Base-by-base conservation (phyloP, 148 eudicot genomes). In the Agrostemma githago region DNA sequence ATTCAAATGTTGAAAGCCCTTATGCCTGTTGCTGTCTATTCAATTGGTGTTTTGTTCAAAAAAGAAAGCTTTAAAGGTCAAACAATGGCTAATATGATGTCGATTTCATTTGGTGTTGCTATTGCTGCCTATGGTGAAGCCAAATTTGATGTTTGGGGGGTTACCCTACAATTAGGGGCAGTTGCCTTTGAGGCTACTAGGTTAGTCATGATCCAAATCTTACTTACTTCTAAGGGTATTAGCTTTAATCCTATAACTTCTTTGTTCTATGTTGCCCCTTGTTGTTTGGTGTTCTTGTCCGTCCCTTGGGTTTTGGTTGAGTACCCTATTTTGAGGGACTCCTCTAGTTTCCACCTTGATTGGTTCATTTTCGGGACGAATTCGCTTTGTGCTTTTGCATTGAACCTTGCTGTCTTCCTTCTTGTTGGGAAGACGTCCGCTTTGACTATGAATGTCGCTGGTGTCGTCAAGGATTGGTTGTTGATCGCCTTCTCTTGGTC, bases 401-500 rank as follows among this genome's bases (percentile, higher is more conserved):
- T 89, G 84, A 89, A 89, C 73, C 83, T 89, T 72, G 89, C 94
- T 8, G 91, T 89, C 68, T 89, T 89, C 76, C 72, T 89, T 79
- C 83, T 89, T 70, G 91, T 89, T 9, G 91, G 89, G 16, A 89
- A 88, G 86, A 84, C 88, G 2, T 88, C 91, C 21, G 94, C 94
- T 0, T 76, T 89, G 88, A 89, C 94, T 14, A 88, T 89, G 94
- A 89, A 89, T 77, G 91, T 89, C 38, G 94, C 94, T 34, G 91
- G 94, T 39, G 94, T 89, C 12, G 94, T 89, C 38, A 88, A 89
- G 70, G 94, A 89, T 74, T 89, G 94, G 94, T 58, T 89, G 46
- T 85, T 89, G 88, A 89, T 89, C 74, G 94, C 88, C 2, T 88
- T 89, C 60, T 89, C 94, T 7, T 88, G 94, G 89, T 86, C 88